Conservation (phyloP, 2,329 filamentous ascomycete genomes). For the Metarhizium album region DNA sequence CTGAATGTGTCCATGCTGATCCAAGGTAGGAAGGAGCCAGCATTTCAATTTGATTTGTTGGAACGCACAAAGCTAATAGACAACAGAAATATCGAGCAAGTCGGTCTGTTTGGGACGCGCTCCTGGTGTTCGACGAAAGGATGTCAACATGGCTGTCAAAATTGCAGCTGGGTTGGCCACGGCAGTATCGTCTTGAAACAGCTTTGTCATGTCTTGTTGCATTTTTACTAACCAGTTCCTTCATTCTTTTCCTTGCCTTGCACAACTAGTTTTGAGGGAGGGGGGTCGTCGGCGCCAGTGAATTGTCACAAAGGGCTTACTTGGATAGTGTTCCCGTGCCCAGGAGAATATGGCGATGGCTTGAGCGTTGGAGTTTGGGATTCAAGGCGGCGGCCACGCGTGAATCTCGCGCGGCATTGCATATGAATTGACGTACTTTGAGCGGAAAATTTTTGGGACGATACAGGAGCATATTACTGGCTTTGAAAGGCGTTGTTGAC, state of each 20-base stretch:
- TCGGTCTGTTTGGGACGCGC: constrained; percentile 29
- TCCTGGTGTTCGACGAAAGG: constrained; percentile 27
- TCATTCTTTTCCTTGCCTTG: not conserved
- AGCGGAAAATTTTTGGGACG: not conserved
- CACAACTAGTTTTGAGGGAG: not conserved
- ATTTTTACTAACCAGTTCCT: no score
- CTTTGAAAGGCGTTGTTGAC: not conserved
- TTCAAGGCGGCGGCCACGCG: not conserved
- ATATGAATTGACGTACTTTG: not conserved
- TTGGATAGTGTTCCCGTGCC: not conserved
- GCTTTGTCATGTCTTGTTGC: not conserved
- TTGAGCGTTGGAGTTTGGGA: not conserved
- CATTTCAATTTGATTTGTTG: no score
- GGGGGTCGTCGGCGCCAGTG: not conserved
- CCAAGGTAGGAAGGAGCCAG: constrained; percentile 17
- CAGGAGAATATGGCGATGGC: not conserved
- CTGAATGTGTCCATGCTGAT: constrained; percentile 25
- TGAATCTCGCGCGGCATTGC: not conserved
- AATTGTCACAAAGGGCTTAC: not conserved
- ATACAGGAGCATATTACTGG: not conserved
- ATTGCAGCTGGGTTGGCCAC: constrained; percentile 13
- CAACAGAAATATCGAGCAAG: constrained; percentile 22
- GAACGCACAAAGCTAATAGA: not conserved
- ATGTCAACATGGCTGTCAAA: constrained; percentile 24
- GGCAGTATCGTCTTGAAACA: not conserved